Base-by-base conservation (phyloP, 768 basidiomycete genomes). In the Pisolithus tinctorius region DNA sequence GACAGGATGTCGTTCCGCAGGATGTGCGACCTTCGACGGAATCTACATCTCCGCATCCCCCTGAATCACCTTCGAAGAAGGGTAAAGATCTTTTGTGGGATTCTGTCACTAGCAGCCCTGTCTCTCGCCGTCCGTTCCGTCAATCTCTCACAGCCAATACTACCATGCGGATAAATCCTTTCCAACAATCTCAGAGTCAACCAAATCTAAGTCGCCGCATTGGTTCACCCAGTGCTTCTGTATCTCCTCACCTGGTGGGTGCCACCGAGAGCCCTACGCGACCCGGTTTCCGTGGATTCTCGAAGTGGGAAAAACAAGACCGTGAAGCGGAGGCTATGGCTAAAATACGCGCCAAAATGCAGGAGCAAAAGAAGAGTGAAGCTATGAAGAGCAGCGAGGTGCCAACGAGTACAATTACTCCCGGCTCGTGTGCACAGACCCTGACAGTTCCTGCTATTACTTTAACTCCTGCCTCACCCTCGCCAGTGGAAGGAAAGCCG, bases 301-400 rank as follows among this genome's bases (percentile, higher is more conserved):
- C 86, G 3, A 89, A 88, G 67, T 89, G 86, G 86, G 88, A 91
- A 65, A 90, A 88, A 54, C 88, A 91, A 64, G 88, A 92, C 58
- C 65, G 88, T 29, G 88, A 92, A 59, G 88, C 88, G 3, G 79
- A 80, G 40, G 86, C 87, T 23, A 84, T 91, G 77, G 78, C 78
- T 59, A 83, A 77, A 61, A 79, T 91, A 59, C 74, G 88, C 45
- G 80, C 65, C 62, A 74, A 68, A 70, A 68, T 70, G 29, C 74
- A 76, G 60, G 72, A 73, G 48, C 68, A 67, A 59, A 73, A 73
- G 61, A 73, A 74, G 34, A 63, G 59, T 38, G 63, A 60, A 0
- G 67, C 69, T 50, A 68, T 62, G 43, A 78, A 71, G 58, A 55
- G 46, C 31, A 48, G 65, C 50, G 73, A 69, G 54, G 62, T 63